Evolutionary conservation across 306 rosid genomes (phyloP).

Genomic region (Lathyrus tuberosus): DNA sequence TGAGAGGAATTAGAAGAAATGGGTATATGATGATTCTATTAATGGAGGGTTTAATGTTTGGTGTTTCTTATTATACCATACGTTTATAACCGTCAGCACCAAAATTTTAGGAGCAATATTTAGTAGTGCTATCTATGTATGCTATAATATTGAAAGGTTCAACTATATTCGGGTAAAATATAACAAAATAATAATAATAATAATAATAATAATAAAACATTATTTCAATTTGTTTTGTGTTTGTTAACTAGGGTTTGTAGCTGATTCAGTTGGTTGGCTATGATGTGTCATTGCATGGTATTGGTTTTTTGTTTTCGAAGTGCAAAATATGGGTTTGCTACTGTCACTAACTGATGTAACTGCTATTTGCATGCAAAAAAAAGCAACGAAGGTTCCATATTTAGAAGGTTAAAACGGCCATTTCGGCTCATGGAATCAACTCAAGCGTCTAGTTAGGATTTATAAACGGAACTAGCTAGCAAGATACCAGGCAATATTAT

Average conservation of each 20-base stretch:
- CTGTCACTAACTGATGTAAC: not conserved
- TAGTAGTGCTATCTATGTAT: slow-evolving; percentile 25
- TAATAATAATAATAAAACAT: not conserved
- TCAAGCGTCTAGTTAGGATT: no score
- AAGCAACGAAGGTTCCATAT: not conserved
- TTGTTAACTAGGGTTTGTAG: not conserved
- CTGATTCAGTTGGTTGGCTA: not conserved
- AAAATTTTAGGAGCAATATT: slow-evolving; percentile 48
- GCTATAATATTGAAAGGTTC: slow-evolving; percentile 22
- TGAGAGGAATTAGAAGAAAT: not conserved
- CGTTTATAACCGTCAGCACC: slow-evolving; percentile 54
- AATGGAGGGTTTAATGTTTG: slow-evolving; percentile 29
- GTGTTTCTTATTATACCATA: slow-evolving; percentile 44
- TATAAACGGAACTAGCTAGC: no score
- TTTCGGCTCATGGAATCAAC: not conserved
- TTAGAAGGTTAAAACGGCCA: not conserved
- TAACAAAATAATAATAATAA: not conserved
- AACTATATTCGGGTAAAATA: slow-evolving; percentile 37
- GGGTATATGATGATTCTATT: slow-evolving; percentile 35
- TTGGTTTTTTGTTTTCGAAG: not conserved
- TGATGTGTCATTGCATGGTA: not conserved
- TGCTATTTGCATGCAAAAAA: not conserved
- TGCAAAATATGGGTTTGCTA: not conserved
- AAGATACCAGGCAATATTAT: no score
- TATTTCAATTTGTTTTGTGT: not conserved